Base-by-base conservation (phyloP, 495 filamentous ascomycete species). In the Penicillium malachiteum region DNA sequence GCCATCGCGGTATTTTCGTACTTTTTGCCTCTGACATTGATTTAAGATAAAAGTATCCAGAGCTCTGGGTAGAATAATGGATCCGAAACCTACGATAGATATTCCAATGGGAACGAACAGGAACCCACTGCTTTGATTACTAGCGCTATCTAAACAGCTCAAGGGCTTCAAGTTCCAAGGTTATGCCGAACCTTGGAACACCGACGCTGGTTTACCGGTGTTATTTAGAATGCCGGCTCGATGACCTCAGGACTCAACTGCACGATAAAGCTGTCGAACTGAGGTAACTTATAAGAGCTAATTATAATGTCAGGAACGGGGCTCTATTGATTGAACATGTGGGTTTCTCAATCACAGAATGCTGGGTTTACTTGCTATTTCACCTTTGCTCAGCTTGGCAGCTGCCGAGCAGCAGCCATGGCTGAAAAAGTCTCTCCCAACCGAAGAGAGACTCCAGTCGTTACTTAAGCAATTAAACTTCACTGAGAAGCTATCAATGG, bases 191-290 rank as follows among this genome's bases (percentile, higher is more conserved):
- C n/a, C n/a, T n/a, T n/a, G n/a, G n/a, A n/a, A 32, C 43, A 10
- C 43, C 43, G 30, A 26, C 43, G 43, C 43, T 46, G 10, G 30
- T 46, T 14, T 46, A 32, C 43, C 43, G 43, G 43, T 32, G 43
- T 46, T 46, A 46, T 46, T 46, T 46, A 46, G 43, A 46, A 46
- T 42, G 39, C 39, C 39, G 39, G 39, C 38, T 45, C 42, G 21
- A 21, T 45, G 42, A 26, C 12, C 14, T n/a, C n/a, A n/a, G n/a
- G n/a, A n/a, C n/a, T n/a, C 42, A 45, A 5, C 42, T 45, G 38
- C 38, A 45, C 16, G 8, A 6, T 45, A 45, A 31, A 45, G 42
- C 42, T 45, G 17, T 45, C 17, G 42, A 45, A 21, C 42, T 45
- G 42, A 31, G 42, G 21, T 45, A 21, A 6, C 16, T 31, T 17